A percentile compares a stretch with the other conserved stretches of the same genome.
Evolutionary conservation across 495 filamentous ascomycete species (phyloP).

Genomic region (Xylaria longipes): DNA sequence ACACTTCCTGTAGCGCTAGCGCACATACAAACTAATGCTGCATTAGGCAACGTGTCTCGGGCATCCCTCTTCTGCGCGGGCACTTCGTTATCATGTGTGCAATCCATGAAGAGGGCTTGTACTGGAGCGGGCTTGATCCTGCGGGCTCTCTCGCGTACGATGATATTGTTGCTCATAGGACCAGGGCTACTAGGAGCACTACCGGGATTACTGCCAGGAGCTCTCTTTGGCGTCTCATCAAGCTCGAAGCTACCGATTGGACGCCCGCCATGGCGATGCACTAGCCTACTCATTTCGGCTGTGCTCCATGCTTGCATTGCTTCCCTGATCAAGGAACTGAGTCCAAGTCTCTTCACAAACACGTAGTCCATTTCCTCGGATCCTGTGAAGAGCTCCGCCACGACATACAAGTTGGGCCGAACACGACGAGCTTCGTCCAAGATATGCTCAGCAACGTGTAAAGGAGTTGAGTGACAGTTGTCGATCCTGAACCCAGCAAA

Average conservation of each 20-base stretch:
- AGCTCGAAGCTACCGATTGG: constrained; percentile 97
- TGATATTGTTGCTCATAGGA: constrained; percentile 29
- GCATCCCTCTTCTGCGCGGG: constrained; percentile 96
- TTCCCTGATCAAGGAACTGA: constrained; percentile 91
- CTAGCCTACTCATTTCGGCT: constrained; percentile 84
- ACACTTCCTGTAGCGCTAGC: constrained; percentile 92
- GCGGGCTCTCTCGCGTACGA: constrained; percentile 65
- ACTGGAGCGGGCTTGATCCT: constrained; percentile 81
- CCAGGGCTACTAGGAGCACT: constrained; percentile 39
- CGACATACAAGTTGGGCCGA: constrained; percentile 86
- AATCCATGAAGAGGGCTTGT: constrained; percentile 98
- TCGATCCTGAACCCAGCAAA: constrained; percentile 97
- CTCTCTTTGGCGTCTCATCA: constrained; percentile 58
- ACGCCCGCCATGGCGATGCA: constrained; percentile 92
- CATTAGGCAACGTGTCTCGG: constrained; percentile 93
- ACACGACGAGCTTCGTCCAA: constrained; percentile 90
- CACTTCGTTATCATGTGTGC: constrained; percentile 97
- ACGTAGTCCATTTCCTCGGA: constrained; percentile 95
- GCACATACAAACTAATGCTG: constrained; percentile 94
- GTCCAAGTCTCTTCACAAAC: constrained; percentile 88
- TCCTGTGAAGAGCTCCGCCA: constrained; percentile 95
- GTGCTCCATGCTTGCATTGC: constrained; percentile 99
- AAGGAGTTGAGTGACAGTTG: constrained; percentile 96
- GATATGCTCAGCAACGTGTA: constrained; percentile 92
- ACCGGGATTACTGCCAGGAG: constrained; percentile 34